phyloP scores from a whole-genome alignment of 2,329 filamentous ascomycete genomes.

The Aspergillus sp. region DNA sequence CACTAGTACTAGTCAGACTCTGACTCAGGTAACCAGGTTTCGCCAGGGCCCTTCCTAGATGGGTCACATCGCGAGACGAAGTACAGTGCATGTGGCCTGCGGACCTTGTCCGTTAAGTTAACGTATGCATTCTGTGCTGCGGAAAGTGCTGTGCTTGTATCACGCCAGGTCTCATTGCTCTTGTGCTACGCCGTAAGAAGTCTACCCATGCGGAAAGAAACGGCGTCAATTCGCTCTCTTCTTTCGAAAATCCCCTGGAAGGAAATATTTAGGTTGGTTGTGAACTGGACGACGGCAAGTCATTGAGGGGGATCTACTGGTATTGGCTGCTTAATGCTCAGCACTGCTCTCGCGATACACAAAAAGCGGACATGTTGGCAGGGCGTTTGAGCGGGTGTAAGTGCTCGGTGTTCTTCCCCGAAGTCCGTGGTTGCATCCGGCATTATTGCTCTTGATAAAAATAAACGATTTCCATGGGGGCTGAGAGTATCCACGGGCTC shows the following conservation, averaged over 20 bases:
- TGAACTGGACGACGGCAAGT: not conserved
- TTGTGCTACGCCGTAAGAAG: not conserved
- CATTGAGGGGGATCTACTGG: too few species aligned
- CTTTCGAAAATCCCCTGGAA: slow-evolving; percentile 8
- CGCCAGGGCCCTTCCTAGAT: not conserved
- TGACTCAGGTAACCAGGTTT: not conserved
- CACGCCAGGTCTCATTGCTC: not conserved
- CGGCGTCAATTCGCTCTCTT: not conserved
- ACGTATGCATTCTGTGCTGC: not conserved
- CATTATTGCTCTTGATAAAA: not conserved
- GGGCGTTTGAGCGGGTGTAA: not conserved
- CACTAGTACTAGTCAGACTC: too few species aligned
- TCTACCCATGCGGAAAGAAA: not conserved
- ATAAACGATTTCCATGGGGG: not conserved
- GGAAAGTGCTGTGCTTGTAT: not conserved
- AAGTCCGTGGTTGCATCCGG: not conserved
- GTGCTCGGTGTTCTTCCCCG: not conserved
- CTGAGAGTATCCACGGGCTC: not conserved
- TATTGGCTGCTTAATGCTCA: not conserved
- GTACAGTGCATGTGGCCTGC: slow-evolving; percentile 6
- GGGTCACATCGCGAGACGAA: not conserved
- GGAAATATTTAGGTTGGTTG: not conserved
- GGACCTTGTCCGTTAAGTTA: not conserved
- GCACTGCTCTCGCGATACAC: not conserved
- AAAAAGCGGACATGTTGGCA: not conserved